Conservation (phyloP, 352 stramenopile genomes). For the Phytophthora fragariaefolia region DNA sequence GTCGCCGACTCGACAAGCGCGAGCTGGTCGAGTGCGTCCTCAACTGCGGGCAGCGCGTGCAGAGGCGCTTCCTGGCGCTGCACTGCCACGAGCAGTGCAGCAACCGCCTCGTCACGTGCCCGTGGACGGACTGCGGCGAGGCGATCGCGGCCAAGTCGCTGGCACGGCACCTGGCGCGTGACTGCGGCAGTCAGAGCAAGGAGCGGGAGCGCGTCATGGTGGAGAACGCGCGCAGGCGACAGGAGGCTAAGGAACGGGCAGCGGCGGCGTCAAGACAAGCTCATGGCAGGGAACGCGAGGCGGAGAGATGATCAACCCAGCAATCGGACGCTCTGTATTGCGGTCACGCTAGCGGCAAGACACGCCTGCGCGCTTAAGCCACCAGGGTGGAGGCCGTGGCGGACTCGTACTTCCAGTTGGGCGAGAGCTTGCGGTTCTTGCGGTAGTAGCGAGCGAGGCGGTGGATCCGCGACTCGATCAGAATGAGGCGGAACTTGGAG, state of each 20-base stretch:
- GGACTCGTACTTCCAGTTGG: conserved; percentile 99
- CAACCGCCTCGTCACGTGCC: conserved; percentile 57
- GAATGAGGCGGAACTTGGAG: conserved; percentile 99
- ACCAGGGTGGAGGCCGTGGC: conserved; percentile 98
- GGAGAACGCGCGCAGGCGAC: conserved; percentile 37
- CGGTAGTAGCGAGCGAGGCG: conserved; percentile 99
- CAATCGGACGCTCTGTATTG: conserved; percentile 42
- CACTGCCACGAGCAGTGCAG: conserved; percentile 58
- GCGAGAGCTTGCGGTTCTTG: conserved; percentile 98
- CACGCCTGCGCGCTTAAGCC: conserved; percentile 93
- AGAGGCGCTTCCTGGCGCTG: conserved; percentile 37
- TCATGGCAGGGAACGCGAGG: not conserved
- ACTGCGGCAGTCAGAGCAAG: conserved; percentile 49
- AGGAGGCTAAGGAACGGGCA: not conserved
- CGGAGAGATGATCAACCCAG: conserved; percentile 45
- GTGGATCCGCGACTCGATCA: conserved; percentile 99
- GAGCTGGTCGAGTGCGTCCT: conserved; percentile 53
- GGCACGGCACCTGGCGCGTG: conserved; percentile 38
- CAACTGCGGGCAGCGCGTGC: conserved; percentile 42
- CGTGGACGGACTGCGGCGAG: conserved; percentile 51
- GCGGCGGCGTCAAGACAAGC: not conserved
- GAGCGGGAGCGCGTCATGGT: conserved; percentile 35
- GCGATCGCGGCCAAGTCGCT: conserved; percentile 58
- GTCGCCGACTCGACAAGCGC: conserved; percentile 45
- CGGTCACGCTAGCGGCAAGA: conserved; percentile 36